Base-by-base conservation (phyloP, 116 monocot species). In the Papilionanthe hybrid region DNA sequence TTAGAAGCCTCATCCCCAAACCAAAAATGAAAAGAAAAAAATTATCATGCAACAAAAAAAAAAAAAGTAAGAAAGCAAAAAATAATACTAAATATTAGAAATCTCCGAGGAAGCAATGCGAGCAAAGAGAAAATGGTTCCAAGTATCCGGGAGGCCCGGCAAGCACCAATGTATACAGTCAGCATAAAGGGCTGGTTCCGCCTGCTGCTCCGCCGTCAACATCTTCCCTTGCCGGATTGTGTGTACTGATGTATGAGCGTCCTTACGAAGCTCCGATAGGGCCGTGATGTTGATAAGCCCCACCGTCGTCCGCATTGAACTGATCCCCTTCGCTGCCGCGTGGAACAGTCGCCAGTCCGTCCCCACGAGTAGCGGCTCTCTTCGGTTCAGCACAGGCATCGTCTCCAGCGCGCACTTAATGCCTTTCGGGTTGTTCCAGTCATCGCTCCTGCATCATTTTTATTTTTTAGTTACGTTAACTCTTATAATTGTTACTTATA, bases 351-450 rank as follows among this genome's bases (percentile, higher is more conserved):
- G 86, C 88, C 91, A 84, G 86, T 98, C 98, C 1, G 91, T 91
- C 11, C 98, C 98, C 25, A 93, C 91, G 77, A 88, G 60, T 8
- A 91, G 79, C 81, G 85, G 84, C 43, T 44, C 27, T 25, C 86
- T 84, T 69, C 75, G 43, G 84, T 90, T 93, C 32, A 78, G 42
- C 30, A 94, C 85, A 18, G 98, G 98, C 55, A 82, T 48, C 18
- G 93, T 98, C 83, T 98, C 98, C 81, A 82, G 81, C 7, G 94
- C 92, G 44, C 98, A 94, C 72, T 93, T 94, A 48, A 94, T 90
- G 37, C 92, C 98, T 1, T 87, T 81, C 3, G 91, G 89, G 78
- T 98, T 93, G 77, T 80, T 87, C 98, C 98, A 98, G 11, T 94
- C 88, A 42, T 48, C 55, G 58, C 88, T 85, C 88, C 98, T 98